Conservation (phyloP, 768 basidiomycete genomes). For the Boletus edulis region DNA sequence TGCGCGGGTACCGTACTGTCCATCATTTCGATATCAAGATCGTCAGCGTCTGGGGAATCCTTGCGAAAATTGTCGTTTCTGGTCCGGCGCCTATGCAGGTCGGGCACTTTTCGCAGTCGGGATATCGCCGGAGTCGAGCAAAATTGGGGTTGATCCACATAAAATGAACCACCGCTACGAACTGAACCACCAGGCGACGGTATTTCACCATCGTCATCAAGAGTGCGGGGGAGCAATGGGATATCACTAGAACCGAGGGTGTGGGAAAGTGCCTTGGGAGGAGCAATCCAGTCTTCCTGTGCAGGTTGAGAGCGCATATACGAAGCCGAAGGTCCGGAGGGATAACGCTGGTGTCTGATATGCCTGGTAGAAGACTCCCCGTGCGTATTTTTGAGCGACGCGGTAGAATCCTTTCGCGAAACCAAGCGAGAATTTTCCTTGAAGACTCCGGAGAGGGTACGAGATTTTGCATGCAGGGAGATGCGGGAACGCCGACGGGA, state of each 20-base stretch:
- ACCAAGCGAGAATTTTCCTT: conserved; percentile 16
- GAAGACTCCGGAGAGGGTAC: conserved; percentile 36
- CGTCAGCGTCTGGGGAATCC: neutral
- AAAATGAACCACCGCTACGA: conserved; percentile 17
- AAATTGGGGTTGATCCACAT: conserved; percentile 21
- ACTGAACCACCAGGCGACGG: neutral
- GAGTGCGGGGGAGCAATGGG: neutral
- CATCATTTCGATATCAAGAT: conserved; percentile 22
- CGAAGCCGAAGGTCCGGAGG: conserved; percentile 21
- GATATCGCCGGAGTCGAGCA: conserved; percentile 25
- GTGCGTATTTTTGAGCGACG: conserved; percentile 17
- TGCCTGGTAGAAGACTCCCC: conserved; percentile 9
- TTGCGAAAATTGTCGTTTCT: neutral
- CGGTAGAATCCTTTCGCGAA: conserved; percentile 16
- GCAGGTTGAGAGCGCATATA: conserved; percentile 27
- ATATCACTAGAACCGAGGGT: neutral
- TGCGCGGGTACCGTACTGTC: conserved; percentile 3
- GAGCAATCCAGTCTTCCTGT: conserved; percentile 14
- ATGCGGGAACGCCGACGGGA: conserved; percentile 16
- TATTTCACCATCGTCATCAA: neutral
- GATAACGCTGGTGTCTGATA: conserved; percentile 17
- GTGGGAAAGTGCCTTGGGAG: conserved; percentile 7
- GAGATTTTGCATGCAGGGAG: conserved; percentile 34
- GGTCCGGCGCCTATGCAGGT: neutral
- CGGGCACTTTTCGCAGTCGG: neutral